phyloP scores from a whole-genome alignment of 768 basidiomycete species.

The Tylopilus plumbeoviolaceoides region DNA sequence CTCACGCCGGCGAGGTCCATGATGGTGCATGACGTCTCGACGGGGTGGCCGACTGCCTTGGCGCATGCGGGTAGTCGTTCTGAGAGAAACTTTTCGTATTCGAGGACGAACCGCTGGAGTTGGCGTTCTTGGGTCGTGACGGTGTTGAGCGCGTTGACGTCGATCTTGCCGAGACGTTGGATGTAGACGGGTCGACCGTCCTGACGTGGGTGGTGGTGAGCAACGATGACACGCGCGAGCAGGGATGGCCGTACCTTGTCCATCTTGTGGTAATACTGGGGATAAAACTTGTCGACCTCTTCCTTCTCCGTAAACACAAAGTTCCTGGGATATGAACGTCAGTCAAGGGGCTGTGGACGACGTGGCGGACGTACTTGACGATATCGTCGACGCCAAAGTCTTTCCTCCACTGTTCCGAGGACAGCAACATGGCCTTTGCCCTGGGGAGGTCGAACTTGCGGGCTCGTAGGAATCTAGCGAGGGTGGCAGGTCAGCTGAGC shows the following conservation, averaged over 20 bases:
- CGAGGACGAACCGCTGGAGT: conserved; percentile 81
- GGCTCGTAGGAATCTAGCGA: conserved; percentile 79
- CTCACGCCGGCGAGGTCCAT: conserved; percentile 77
- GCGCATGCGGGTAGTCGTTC: conserved; percentile 82
- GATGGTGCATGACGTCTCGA: conserved; percentile 98
- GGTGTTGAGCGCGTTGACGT: conserved; percentile 77
- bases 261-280: conserved; percentile 93
- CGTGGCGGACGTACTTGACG: conserved; percentile 44
- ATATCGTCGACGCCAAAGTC: conserved; percentile 80
- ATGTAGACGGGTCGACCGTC: conserved; percentile 96
- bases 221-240: not conserved
- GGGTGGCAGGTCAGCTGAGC: not conserved
- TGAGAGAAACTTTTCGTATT: conserved; percentile 87
- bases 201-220: conserved; percentile 33
- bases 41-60: conserved; percentile 68
- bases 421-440: conserved; percentile 80
- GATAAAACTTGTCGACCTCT: conserved; percentile 88
- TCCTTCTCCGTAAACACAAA: conserved; percentile 84
- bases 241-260: conserved; percentile 63
- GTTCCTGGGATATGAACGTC: conserved; percentile 40
- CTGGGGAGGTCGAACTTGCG: conserved; percentile 84
- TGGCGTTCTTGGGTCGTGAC: conserved; percentile 85
- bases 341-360: too few species aligned
- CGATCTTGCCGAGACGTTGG: conserved; percentile 86
- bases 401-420: conserved; percentile 86